These are phyloP conservation scores for Haematococcus lacustris DNA, from an alignment of 139 green algal species.

Conservation along the genomic window DNA sequence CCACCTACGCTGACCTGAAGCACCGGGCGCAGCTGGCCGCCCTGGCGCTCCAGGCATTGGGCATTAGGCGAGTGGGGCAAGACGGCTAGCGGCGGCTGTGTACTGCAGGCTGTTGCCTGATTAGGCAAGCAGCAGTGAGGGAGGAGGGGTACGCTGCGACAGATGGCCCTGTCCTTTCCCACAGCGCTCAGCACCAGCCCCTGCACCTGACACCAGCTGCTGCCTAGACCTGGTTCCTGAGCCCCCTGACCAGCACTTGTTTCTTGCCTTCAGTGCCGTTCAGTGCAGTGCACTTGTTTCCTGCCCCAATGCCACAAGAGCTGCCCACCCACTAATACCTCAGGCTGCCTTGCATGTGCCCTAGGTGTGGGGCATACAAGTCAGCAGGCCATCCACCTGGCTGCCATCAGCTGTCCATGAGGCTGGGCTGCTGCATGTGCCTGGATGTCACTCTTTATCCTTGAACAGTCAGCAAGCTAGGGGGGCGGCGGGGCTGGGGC, in stretches of 20 bases:
- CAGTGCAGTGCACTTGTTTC: no score
- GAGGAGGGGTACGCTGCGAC: not conserved
- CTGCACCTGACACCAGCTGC: not conserved
- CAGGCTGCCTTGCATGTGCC: no score
- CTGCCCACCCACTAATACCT: no score
- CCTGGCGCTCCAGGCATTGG: slow-evolving; percentile 51
- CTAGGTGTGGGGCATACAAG: no score
- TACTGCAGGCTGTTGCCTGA: not conserved
- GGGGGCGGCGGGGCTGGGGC: no score
- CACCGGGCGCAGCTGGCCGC: slow-evolving; percentile 35
- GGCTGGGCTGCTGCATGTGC: not conserved
- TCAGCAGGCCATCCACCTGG: no score
- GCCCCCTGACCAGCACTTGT: no score
- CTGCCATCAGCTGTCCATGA: no score
- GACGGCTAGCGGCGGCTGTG: not conserved
- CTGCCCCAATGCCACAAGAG: no score
- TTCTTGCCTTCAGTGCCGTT: no score
- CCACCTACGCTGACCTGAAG: slow-evolving; percentile 53
- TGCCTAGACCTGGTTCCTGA: not conserved
- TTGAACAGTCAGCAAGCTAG: not conserved
- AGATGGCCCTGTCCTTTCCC: not conserved
- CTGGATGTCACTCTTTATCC: not conserved
- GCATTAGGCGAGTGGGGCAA: slow-evolving; percentile 34
- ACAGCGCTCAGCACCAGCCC: not conserved
- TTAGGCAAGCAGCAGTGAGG: not conserved